A percentile compares a stretch with the other conserved stretches of the same genome.
Evolutionary conservation across 2,329 filamentous ascomycete genomes (phyloP).

Genomic region (Penicillium sclerotiorum): DNA sequence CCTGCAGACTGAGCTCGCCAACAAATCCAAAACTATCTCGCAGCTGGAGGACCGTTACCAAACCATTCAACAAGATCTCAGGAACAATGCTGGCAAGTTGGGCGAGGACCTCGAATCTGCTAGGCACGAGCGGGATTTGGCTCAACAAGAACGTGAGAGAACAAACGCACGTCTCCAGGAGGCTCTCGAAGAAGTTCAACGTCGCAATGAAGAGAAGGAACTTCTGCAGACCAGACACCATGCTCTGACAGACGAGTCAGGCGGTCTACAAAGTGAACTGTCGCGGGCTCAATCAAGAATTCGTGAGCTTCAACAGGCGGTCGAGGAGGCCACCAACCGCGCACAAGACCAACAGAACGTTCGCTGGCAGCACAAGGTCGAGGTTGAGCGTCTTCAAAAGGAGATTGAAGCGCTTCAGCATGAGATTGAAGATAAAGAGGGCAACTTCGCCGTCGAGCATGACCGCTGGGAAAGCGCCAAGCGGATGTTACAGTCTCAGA

Average conservation of each 20-base stretch:
- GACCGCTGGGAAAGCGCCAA: conserved; percentile 73
- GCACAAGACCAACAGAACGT: conserved; percentile 62
- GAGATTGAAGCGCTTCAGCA: conserved; percentile 65
- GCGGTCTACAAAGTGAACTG: conserved; percentile 67
- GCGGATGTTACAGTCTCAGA: conserved; percentile 66
- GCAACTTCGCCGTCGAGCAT: conserved; percentile 69
- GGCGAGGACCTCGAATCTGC: conserved; percentile 49
- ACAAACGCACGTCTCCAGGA: conserved; percentile 55
- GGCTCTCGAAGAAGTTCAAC: conserved; percentile 61
- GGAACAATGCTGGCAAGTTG: conserved; percentile 39
- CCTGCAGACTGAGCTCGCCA: conserved; percentile 48
- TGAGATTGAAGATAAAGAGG: conserved; percentile 69
- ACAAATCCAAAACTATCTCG: conserved; percentile 45
- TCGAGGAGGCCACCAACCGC: conserved; percentile 59
- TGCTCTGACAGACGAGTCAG: conserved; percentile 66
- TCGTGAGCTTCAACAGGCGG: conserved; percentile 44
- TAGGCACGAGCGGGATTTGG: conserved; percentile 47
- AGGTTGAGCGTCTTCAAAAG: conserved; percentile 57
- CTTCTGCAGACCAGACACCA: conserved; percentile 71
- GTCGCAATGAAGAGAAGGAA: conserved; percentile 65
- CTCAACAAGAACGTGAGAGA: conserved; percentile 48
- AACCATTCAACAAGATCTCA: conserved; percentile 42
- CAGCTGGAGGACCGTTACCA: conserved; percentile 56
- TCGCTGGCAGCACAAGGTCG: conserved; percentile 55
- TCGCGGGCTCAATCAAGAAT: conserved; percentile 48